phyloP scores from a whole-genome alignment of 345 rosid genomes.

The Lumnitzera littorea region DNA sequence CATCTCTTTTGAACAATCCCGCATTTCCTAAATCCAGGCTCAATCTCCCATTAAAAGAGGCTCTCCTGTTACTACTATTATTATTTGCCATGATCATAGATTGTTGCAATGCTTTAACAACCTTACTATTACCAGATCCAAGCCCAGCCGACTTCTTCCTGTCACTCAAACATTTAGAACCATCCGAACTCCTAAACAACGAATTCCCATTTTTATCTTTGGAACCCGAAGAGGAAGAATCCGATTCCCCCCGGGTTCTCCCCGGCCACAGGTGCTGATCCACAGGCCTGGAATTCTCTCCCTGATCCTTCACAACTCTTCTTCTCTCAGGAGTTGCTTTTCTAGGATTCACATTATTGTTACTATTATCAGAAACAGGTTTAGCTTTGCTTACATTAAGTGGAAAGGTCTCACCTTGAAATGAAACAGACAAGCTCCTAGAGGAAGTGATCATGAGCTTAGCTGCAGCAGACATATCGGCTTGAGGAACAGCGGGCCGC shows the following conservation, averaged over 20 bases:
- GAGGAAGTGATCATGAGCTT: conserved; percentile 81
- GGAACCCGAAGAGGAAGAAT: conserved; percentile 11
- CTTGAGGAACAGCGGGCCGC: conserved; percentile 22
- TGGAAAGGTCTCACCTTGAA: conserved; percentile 87
- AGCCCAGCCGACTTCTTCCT: conserved; percentile 22
- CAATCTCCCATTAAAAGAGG: conserved; percentile 38
- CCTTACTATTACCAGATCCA: conserved; percentile 67
- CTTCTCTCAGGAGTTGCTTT: conserved; percentile 58
- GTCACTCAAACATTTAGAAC: conserved; percentile 16
- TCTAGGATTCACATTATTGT: conserved; percentile 13
- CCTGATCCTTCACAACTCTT: conserved; percentile 62
- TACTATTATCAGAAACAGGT: conserved; percentile 29
- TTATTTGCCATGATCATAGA: conserved; percentile 44
- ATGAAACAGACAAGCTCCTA: conserved; percentile 84
- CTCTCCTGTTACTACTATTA: conserved; percentile 21
- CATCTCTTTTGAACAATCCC: conserved; percentile 21
- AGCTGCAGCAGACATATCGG: conserved; percentile 47
- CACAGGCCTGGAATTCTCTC: conserved; percentile 51
- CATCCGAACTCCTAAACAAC: conserved; percentile 58
- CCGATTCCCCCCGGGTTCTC: conserved; percentile 39
- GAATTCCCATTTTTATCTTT: conserved; percentile 7
- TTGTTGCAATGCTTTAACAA: conserved; percentile 46
- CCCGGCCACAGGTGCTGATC: conserved; percentile 83
- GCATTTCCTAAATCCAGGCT: conserved; percentile 46
- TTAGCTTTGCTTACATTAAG: conserved; percentile 79